phyloP scores from a whole-genome alignment of 129 eudicot genomes.

The Saposhnikovia divaricata region DNA sequence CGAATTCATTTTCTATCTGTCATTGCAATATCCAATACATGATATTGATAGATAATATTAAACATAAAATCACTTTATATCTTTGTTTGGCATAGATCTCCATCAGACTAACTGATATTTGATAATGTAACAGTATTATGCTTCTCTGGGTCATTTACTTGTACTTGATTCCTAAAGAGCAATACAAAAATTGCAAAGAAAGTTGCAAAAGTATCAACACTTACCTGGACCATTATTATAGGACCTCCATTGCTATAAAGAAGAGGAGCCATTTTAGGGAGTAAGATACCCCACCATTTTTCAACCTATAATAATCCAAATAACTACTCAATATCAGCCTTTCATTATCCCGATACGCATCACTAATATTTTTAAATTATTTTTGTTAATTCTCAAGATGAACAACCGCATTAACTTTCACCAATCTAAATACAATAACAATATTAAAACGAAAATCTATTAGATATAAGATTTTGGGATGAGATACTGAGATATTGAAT shows the following conservation, averaged over 20 bases:
- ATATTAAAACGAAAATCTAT: background rate
- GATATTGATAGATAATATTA: background rate
- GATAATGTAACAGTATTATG: background rate
- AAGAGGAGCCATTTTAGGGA: constrained; percentile 64
- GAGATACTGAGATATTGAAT: background rate
- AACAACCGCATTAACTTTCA: background rate
- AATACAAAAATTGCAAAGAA: background rate
- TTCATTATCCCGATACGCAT: background rate
- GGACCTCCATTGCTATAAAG: constrained; percentile 93
- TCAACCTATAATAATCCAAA: constrained; percentile 49
- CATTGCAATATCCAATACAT: constrained; percentile 8
- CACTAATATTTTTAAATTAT: background rate
- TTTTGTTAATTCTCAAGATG: background rate
- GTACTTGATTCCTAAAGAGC: background rate
- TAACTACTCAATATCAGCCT: background rate
- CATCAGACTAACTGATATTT: too few species aligned
- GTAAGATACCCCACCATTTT: constrained; percentile 76
- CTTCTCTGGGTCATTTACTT: background rate
- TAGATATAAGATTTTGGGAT: background rate
- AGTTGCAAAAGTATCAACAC: background rate
- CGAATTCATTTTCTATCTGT: constrained; percentile 94
- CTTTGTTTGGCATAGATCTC: too few species aligned
- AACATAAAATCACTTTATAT: too few species aligned
- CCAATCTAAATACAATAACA: background rate
- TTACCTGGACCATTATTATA: constrained; percentile 88